These are phyloP conservation scores for Saccharomycopsis capsularis DNA, from an alignment of 805 yeast genomes.

Conservation along the genomic window DNA sequence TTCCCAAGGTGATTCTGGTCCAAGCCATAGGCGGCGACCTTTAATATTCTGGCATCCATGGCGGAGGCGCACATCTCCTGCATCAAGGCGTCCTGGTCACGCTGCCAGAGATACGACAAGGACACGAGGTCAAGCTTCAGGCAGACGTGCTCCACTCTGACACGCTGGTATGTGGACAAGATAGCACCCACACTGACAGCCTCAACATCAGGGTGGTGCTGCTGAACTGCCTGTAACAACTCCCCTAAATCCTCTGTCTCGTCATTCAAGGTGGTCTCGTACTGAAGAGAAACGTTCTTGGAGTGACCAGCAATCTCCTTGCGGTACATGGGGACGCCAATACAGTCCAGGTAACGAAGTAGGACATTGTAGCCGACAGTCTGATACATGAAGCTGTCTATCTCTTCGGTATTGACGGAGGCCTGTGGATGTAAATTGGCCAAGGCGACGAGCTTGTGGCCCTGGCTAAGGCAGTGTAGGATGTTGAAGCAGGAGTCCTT, in stretches of 20 bases:
- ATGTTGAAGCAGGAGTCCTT: slow-evolving; percentile 92
- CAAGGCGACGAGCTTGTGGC: slow-evolving; percentile 78
- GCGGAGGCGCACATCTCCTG: slow-evolving; percentile 41
- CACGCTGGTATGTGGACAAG: slow-evolving; percentile 88
- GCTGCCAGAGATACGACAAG: slow-evolving; percentile 83
- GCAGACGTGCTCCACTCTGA: slow-evolving; percentile 90
- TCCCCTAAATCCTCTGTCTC: slow-evolving; percentile 79
- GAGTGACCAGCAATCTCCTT: slow-evolving; percentile 58
- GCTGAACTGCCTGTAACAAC: slow-evolving; percentile 43
- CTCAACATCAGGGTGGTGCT: slow-evolving; percentile 59
- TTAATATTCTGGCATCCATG: slow-evolving; percentile 76
- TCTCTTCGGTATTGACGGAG: slow-evolving; percentile 40
- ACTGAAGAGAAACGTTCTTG: slow-evolving; percentile 60
- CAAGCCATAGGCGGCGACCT: slow-evolving; percentile 91
- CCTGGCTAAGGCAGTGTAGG: slow-evolving; percentile 74
- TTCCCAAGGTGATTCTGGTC: slow-evolving; percentile 60
- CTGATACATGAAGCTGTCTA: slow-evolving; percentile 96
- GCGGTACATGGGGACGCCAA: slow-evolving; percentile 75
- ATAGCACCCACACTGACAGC: slow-evolving; percentile 97
- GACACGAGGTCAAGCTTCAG: slow-evolving; percentile 59
- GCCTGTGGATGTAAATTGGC: slow-evolving; percentile 73
- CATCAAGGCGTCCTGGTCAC: slow-evolving; percentile 75
- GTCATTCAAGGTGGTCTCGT: slow-evolving; percentile 58
- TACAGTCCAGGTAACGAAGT: slow-evolving; percentile 55
- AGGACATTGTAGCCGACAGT: slow-evolving; percentile 90